Evolutionary conservation across 768 basidiomycete genomes (phyloP).

Genomic region (Piloderma croceum): DNA sequence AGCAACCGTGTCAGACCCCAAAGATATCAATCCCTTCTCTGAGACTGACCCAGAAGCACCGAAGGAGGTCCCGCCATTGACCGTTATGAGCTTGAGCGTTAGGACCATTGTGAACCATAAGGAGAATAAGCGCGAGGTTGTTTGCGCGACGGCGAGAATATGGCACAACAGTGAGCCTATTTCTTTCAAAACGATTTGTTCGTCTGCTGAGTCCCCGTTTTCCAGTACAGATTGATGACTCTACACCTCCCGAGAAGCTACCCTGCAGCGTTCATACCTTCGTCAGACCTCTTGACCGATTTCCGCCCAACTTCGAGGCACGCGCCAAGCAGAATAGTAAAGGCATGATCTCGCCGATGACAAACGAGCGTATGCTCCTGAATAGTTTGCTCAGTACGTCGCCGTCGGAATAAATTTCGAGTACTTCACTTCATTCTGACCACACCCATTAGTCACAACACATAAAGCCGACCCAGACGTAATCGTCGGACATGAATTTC

Average conservation of each 20-base stretch:
- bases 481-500: constrained; percentile 90
- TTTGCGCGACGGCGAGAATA: constrained; percentile 76
- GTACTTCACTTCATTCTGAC: constrained; percentile 2
- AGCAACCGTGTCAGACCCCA: constrained; percentile 75
- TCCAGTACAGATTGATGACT: constrained; percentile 83
- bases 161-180: constrained; percentile 70
- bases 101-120: constrained; percentile 92
- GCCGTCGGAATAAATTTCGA: not conserved
- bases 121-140: constrained; percentile 90
- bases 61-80: constrained; percentile 82
- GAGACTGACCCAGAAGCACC: constrained; percentile 67
- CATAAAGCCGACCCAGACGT: constrained; percentile 91
- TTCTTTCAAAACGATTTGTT: not conserved
- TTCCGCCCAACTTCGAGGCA: constrained; percentile 79
- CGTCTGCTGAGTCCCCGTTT: not conserved
- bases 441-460: constrained; percentile 48
- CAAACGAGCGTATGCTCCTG: constrained; percentile 81
- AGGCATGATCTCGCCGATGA: constrained; percentile 66
- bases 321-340: constrained; percentile 58
- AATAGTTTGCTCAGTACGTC: constrained; percentile 68
- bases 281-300: constrained; percentile 82
- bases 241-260: constrained; percentile 82
- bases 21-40: constrained; percentile 78
- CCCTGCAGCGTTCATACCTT: constrained; percentile 82
- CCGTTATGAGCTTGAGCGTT: constrained; percentile 81